phyloP scores from a whole-genome alignment of 2,329 filamentous ascomycete species.

The Elsinoe fawcettii region DNA sequence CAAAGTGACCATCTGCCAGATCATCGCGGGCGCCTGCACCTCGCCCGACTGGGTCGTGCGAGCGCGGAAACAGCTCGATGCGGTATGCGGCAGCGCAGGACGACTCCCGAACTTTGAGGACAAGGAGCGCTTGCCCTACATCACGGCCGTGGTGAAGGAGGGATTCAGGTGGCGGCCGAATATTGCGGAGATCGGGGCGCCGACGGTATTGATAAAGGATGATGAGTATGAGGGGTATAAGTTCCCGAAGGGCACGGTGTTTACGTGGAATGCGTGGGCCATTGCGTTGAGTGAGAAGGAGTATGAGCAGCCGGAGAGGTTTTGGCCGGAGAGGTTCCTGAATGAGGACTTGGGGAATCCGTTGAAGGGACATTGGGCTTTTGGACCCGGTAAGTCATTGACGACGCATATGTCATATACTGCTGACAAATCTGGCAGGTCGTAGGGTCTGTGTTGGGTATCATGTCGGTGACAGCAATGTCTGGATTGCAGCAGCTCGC shows the following conservation, averaged over 20 bases:
- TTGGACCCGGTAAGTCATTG: conserved; percentile 3
- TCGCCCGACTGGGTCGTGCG: conserved; percentile 26
- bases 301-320: conserved; percentile 20
- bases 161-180: conserved; percentile 29
- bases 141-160: conserved; percentile 29
- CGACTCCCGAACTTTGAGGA: conserved; percentile 27
- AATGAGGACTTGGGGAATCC: conserved; percentile 15
- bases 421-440: not conserved
- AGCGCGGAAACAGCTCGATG: conserved; percentile 28
- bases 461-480: conserved; percentile 13
- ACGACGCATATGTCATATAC: not conserved
- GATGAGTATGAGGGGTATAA: conserved; percentile 34
- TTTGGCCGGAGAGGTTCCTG: conserved; percentile 24
- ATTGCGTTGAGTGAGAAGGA: conserved; percentile 21
- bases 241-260: conserved; percentile 11
- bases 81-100: conserved; percentile 22
- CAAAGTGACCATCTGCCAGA: conserved; percentile 26
- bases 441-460: conserved; percentile 9
- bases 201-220: conserved; percentile 38
- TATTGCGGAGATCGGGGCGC: conserved; percentile 25
- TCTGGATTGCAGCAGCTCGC: conserved; percentile 10
- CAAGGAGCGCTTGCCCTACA: conserved; percentile 27
- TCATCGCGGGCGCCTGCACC: conserved; percentile 27
- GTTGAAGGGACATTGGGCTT: conserved; percentile 14
- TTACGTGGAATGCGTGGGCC: conserved; percentile 19